These are phyloP conservation scores for Friedmanniomyces endolithicus DNA, from an alignment of 495 filamentous ascomycete species.

Conservation along the genomic window DNA sequence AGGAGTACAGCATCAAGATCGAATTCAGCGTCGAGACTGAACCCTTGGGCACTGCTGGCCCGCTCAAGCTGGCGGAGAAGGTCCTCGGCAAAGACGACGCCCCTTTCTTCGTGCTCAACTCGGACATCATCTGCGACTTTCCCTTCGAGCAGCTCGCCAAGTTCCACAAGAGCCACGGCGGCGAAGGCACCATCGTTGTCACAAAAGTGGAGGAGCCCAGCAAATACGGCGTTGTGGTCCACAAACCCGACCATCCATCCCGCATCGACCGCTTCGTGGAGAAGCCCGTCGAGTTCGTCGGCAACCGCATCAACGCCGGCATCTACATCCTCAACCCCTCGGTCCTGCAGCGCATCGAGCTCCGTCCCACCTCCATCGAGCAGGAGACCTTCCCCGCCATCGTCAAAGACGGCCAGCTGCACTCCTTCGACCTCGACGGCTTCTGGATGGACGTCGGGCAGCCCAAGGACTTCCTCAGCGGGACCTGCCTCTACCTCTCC, in stretches of 20 bases:
- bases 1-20: slow-evolving; percentile 82
- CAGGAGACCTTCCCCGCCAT: slow-evolving; percentile 99
- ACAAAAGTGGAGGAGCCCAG: slow-evolving; percentile 99
- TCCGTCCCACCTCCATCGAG: slow-evolving; percentile 97
- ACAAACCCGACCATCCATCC: slow-evolving; percentile 85
- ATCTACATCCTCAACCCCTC: slow-evolving; percentile 97
- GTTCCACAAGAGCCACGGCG: slow-evolving; percentile 83
- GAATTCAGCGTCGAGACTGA: slow-evolving; percentile 94
- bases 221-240: slow-evolving; percentile 97
- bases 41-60: slow-evolving; percentile 89
- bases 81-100: slow-evolving; percentile 84
- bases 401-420: slow-evolving; percentile 76
- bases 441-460: slow-evolving; percentile 99
- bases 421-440: slow-evolving; percentile 95
- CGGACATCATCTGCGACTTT: slow-evolving; percentile 96
- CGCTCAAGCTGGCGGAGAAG: slow-evolving; percentile 89
- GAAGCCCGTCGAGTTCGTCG: slow-evolving; percentile 98
- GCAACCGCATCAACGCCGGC: slow-evolving; percentile 98
- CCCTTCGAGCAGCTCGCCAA: slow-evolving; percentile 79
- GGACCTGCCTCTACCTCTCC: slow-evolving; percentile 92
- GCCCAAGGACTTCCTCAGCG: slow-evolving; percentile 95
- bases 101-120: slow-evolving; percentile 99
- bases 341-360: slow-evolving; percentile 81
- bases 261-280: slow-evolving; percentile 98
- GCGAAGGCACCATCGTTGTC: slow-evolving; percentile 96